phyloP scores from a whole-genome alignment of 2,329 filamentous ascomycete species.

The Dactylellina parvicollis region DNA sequence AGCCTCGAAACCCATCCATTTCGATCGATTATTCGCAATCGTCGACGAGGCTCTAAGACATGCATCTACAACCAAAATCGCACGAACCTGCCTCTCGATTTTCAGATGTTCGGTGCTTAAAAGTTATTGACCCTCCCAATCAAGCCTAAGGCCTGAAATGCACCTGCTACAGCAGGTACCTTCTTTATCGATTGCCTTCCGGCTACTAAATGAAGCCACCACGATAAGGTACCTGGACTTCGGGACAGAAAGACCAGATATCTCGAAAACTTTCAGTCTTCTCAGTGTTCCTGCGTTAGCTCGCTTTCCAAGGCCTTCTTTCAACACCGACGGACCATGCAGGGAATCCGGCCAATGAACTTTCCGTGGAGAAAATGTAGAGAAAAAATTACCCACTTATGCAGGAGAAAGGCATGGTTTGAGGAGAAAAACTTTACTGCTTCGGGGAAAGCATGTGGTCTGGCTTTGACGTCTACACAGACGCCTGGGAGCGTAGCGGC shows the following conservation, averaged over 20 bases:
- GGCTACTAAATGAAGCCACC: slow-evolving; percentile 41
- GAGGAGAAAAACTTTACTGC: slow-evolving; percentile 21
- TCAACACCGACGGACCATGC: slow-evolving; percentile 5
- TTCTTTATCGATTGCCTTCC: slow-evolving; percentile 51
- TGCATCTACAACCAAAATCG: slow-evolving; percentile 41
- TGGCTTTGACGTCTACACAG: slow-evolving; percentile 52
- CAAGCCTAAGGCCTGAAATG: slow-evolving; percentile 32
- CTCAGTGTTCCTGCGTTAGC: slow-evolving; percentile 48
- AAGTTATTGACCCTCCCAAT: slow-evolving; percentile 37
- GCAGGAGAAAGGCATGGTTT: slow-evolving; percentile 50
- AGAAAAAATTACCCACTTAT: slow-evolving; percentile 41
- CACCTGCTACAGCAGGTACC: slow-evolving; percentile 17
- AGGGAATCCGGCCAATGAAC: slow-evolving; percentile 12
- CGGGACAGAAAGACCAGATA: slow-evolving; percentile 26
- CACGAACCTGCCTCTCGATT: slow-evolving; percentile 23
- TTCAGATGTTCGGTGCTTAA: slow-evolving; percentile 17
- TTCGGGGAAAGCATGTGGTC: slow-evolving; percentile 35
- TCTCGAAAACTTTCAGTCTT: slow-evolving; percentile 22
- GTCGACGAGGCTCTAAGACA: slow-evolving; percentile 51
- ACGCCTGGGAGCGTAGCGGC: slow-evolving; percentile 42
- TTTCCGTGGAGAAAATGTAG: slow-evolving; percentile 25
- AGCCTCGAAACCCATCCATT: slow-evolving; percentile 9
- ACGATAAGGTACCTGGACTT: slow-evolving; percentile 44
- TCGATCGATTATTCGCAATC: slow-evolving; percentile 35
- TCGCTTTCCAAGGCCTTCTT: slow-evolving; percentile 25